A percentile compares a stretch with the other conserved stretches of the same genome.
Conservation (phyloP, 371 early-diverging fungal species). For the Mortierella sp. region DNA sequence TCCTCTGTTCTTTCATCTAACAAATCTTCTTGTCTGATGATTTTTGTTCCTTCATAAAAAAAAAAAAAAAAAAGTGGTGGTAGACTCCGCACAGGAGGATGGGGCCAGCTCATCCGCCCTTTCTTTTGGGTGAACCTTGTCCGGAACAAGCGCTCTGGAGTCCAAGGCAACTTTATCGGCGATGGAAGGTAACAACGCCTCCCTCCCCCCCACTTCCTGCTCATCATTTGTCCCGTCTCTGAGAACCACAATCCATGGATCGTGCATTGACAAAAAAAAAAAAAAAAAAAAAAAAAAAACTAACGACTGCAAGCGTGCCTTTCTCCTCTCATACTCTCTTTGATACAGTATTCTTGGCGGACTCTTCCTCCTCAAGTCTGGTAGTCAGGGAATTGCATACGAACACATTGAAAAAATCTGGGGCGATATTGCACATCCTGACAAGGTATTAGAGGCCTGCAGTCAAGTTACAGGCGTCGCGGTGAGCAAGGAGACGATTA, state of each 20-base stretch:
- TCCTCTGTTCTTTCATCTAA: too few relatives aligned
- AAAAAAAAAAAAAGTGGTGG: slow-evolving; percentile 34
- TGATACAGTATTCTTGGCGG: slow-evolving; percentile 40
- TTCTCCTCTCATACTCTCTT: not conserved
- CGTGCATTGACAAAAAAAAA: too few relatives aligned
- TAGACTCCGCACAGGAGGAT: slow-evolving; percentile 39
- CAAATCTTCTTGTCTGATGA: too few relatives aligned
- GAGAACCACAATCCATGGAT: too few relatives aligned
- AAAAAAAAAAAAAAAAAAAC: too few relatives aligned
- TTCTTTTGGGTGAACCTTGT: slow-evolving; percentile 40
- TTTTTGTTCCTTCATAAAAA: too few relatives aligned
- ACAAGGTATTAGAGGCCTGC: slow-evolving; percentile 38
- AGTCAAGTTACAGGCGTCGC: slow-evolving; percentile 35
- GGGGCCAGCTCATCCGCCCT: slow-evolving; percentile 36
- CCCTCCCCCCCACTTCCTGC: too few relatives aligned
- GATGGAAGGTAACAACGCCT: slow-evolving; percentile 32
- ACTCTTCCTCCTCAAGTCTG: slow-evolving; percentile 17
- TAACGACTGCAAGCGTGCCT: too few relatives aligned
- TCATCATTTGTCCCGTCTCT: too few relatives aligned
- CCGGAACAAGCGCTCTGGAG: slow-evolving; percentile 47
- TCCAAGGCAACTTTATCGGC: slow-evolving; percentile 49
- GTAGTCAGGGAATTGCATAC: slow-evolving; percentile 37
- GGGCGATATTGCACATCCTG: slow-evolving; percentile 49
- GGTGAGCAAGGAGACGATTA: slow-evolving; percentile 8
- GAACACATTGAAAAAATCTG: slow-evolving; percentile 51